Percentiles rank a stretch among this genome's conserved stretches.
Conservation (phyloP, 2,329 filamentous ascomycete genomes). For the Diplodia scrobiculata region DNA sequence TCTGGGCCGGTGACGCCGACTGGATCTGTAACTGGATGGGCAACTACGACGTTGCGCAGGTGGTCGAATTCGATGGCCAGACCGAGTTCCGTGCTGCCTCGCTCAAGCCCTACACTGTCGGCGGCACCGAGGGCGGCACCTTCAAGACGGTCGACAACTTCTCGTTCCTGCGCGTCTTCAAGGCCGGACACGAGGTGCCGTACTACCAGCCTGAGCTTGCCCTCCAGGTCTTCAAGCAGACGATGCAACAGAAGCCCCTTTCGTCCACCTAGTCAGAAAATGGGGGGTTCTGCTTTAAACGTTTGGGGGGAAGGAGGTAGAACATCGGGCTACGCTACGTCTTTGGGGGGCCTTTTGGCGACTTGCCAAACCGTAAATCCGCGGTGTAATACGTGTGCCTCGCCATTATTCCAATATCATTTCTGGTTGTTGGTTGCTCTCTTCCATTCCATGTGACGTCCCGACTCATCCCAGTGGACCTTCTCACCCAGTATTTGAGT, state of each 20-base stretch:
- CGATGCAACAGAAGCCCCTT: constrained; percentile 45
- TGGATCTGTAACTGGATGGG: constrained; percentile 52
- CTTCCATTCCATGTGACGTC: too few relatives aligned
- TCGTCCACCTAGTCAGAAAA: constrained; percentile 39
- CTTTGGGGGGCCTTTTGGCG: too few relatives aligned
- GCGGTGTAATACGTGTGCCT: too few relatives aligned
- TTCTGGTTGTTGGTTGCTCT: too few relatives aligned
- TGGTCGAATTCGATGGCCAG: constrained; percentile 49
- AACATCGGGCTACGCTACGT: too few relatives aligned
- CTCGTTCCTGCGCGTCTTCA: constrained; percentile 54
- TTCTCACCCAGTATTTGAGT: too few relatives aligned
- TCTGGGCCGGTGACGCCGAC: constrained; percentile 49
- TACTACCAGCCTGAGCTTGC: constrained; percentile 48
- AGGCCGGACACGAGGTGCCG: constrained; percentile 50
- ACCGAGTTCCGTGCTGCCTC: constrained; percentile 46
- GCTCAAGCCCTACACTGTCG: constrained; percentile 52
- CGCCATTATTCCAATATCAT: too few relatives aligned
- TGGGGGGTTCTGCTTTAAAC: background rate
- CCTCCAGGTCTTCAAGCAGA: constrained; percentile 54
- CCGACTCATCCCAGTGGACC: too few relatives aligned
- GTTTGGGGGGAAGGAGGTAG: background rate
- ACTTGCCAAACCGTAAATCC: too few relatives aligned
- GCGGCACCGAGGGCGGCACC: constrained; percentile 52
- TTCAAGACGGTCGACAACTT: constrained; percentile 57
- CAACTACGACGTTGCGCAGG: constrained; percentile 49